Conservation (phyloP, 306 rosid genomes). For the Hippophae tibetana region DNA sequence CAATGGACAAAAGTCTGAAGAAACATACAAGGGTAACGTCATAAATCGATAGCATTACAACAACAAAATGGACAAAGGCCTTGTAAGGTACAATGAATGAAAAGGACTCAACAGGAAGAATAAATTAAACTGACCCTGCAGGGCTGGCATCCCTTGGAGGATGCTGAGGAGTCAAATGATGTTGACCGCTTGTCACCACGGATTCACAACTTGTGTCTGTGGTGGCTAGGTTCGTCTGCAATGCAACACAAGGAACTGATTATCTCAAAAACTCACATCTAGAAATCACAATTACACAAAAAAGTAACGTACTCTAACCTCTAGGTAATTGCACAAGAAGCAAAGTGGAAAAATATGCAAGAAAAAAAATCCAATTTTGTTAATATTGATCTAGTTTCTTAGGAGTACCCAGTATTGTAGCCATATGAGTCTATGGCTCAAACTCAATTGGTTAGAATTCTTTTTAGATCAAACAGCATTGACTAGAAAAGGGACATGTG, state of each 20-base stretch:
- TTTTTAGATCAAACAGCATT: too few relatives aligned
- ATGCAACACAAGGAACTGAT: background rate
- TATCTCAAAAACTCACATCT: too few relatives aligned
- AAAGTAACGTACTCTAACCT: too few relatives aligned
- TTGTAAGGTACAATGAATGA: background rate
- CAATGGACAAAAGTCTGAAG: constrained; percentile 93
- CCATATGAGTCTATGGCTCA: too few relatives aligned
- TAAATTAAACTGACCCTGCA: constrained; percentile 66
- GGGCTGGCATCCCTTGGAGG: constrained; percentile 99
- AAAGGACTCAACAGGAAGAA: constrained; percentile 14
- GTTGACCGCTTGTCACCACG: constrained; percentile 90
- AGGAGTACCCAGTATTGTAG: too few relatives aligned
- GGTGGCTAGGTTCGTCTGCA: constrained; percentile 65
- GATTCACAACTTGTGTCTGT: constrained; percentile 96
- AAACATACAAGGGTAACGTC: constrained; percentile 20
- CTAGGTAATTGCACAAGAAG: too few relatives aligned
- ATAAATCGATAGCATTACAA: constrained; percentile 17
- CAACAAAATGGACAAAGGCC: background rate
- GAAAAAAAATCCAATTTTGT: too few relatives aligned
- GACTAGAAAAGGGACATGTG: too few relatives aligned
- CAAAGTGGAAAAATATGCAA: too few relatives aligned
- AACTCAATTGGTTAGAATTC: too few relatives aligned
- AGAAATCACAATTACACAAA: too few relatives aligned
- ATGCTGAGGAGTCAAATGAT: constrained; percentile 88
- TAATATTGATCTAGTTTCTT: too few relatives aligned